Evolutionary conservation across 2,329 filamentous ascomycete species (phyloP).

Genomic region (Ascomycota sp.): DNA sequence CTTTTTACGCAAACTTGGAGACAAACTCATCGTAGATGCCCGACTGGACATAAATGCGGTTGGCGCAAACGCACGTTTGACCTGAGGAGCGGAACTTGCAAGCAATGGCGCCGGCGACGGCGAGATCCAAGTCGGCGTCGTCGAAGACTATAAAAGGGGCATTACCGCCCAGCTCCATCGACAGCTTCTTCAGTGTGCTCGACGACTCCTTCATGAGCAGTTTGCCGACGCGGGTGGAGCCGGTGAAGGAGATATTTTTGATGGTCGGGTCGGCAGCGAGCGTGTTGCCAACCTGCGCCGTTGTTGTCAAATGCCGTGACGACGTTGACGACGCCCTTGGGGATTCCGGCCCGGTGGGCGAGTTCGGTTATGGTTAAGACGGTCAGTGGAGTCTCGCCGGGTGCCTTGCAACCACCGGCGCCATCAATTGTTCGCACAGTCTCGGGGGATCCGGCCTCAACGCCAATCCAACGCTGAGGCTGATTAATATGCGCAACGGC

Average conservation of each 20-base stretch:
- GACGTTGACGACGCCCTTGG: slow-evolving; percentile 78
- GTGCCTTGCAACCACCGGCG: slow-evolving; percentile 81
- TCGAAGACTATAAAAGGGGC: slow-evolving; percentile 95
- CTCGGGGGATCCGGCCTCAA: too few species aligned
- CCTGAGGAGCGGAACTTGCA: slow-evolving; percentile 90
- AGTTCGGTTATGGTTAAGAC: slow-evolving; percentile 75
- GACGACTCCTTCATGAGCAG: slow-evolving; percentile 79
- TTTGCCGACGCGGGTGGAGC: slow-evolving; percentile 48
- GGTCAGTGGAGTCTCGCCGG: slow-evolving; percentile 81
- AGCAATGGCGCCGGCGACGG: slow-evolving; percentile 62
- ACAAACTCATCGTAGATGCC: slow-evolving; percentile 62
- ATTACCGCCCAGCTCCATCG: slow-evolving; percentile 85
- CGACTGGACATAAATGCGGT: slow-evolving; percentile 61
- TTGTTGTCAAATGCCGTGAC: slow-evolving; percentile 66
- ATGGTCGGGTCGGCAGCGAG: slow-evolving; percentile 55
- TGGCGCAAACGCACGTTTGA: slow-evolving; percentile 87
- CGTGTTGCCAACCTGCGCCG: slow-evolving; percentile 52
- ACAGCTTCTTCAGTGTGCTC: slow-evolving; percentile 61
- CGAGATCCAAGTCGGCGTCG: slow-evolving; percentile 71
- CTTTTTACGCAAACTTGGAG: slow-evolving; percentile 47
- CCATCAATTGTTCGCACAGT: too few species aligned
- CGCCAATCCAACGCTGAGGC: too few species aligned
- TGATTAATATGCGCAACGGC: too few species aligned
- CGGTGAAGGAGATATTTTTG: slow-evolving; percentile 88
- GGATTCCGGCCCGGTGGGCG: slow-evolving; percentile 69